These are phyloP conservation scores for Jamesozyma lodderae DNA, from an alignment of 805 yeast species.

Conservation along the genomic window DNA sequence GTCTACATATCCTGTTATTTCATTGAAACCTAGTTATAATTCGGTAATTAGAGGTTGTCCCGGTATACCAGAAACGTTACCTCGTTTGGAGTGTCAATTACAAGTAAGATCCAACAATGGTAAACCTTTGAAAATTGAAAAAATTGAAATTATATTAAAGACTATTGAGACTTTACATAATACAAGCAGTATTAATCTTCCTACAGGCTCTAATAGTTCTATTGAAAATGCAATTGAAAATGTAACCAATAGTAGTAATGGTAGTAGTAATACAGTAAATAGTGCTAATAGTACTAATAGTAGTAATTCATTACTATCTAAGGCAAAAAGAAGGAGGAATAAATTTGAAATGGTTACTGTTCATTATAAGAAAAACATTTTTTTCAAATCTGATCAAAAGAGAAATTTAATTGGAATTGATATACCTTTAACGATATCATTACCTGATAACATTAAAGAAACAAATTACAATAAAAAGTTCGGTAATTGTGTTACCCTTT, in stretches of 20 bases:
- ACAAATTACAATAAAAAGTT: constrained; percentile 42
- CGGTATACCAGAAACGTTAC: constrained; percentile 53
- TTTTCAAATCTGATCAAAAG: constrained; percentile 10
- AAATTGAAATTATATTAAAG: constrained; percentile 40
- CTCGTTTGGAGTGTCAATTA: constrained; percentile 49
- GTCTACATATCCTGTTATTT: constrained; percentile 26
- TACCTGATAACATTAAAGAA: constrained; percentile 44
- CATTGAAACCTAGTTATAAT: constrained; percentile 42
- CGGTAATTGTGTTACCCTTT: constrained; percentile 39
- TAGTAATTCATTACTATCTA: constrained; percentile 1
- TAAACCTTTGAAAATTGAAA: constrained; percentile 38
- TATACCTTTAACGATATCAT: constrained; percentile 48
- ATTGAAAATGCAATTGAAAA: background rate
- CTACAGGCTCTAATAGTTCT: background rate
- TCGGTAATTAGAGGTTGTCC: constrained; percentile 59
- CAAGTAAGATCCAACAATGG: constrained; percentile 46
- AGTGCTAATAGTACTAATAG: background rate
- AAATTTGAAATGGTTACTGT: constrained; percentile 21
- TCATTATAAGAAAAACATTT: constrained; percentile 31
- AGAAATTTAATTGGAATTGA: constrained; percentile 41
- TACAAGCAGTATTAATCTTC: background rate
- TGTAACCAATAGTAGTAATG: background rate
- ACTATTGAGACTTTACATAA: constrained; percentile 42
- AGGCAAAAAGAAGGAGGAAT: constrained; percentile 5
- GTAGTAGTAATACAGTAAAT: background rate